Evolutionary conservation across 2,329 filamentous ascomycete species (phyloP), one percentile per base, ranked within the genome.

Genomic region (Verticillium albo-atrum): DNA sequence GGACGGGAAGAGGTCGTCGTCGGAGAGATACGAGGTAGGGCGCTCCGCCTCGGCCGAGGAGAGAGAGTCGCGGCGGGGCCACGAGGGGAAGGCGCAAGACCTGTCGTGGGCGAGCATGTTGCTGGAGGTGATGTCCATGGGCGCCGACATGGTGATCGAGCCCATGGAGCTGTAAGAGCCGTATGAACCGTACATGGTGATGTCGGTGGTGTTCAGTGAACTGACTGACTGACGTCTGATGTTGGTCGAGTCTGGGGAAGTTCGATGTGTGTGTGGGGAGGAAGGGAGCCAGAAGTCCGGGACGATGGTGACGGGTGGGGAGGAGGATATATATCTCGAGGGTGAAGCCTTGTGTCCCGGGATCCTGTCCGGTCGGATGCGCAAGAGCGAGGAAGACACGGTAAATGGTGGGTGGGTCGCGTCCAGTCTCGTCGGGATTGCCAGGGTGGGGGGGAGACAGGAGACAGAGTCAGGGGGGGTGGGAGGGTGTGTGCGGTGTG

Each of bases 1-100:
- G 69, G 77, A 73, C 60, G 82, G 77, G 71, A 84, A 82, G 58
- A 88, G 80, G 66, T 88, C 85, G 72, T 88, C 85, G 75, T 88
- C 85, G 50, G 84, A 86, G 63, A 88, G 77, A 71, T 80, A 85
- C 1, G 82, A 83, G 3, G 81, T 80, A 20, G 82, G 79, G 61
- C 79, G 78, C 65, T 76, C 72, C 58, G 68, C 68, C 65, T 75
- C 70, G 58, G 72, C 72, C 64, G 77, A 75, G 56, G 75, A 75
- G 61, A 86, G 77, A 42, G 81, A 83, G 17, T 78, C 75, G 50
- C 83, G 77, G 60, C 82, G 79, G 27, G 83, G 82, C 83, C 83
- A 86, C 26, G 81, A 84, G 28, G 83, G 83, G 64, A 80, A 86
- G 27, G 83, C 83, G 72, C 83, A 85, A 37, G 72, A 72, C 28